Conservation (phyloP, 1,284 basidiomycete species). For the Sanghuangporus sanghuang region DNA sequence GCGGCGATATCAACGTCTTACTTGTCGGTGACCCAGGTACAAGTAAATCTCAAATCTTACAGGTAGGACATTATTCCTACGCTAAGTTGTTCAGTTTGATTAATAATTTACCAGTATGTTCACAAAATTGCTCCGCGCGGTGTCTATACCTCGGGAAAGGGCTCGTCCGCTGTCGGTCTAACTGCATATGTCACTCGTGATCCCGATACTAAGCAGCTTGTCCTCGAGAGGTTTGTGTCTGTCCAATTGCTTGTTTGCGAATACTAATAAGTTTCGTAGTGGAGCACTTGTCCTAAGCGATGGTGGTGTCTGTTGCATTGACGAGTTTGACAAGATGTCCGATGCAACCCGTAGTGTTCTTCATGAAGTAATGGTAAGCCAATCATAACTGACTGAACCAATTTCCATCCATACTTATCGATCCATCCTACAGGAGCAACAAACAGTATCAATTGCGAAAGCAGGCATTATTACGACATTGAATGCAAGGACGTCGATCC, state of each 20-base stretch:
- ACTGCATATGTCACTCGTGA: constrained; percentile 98
- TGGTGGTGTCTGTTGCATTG: constrained; percentile 98
- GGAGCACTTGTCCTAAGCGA: constrained; percentile 96
- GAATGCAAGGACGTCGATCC: constrained; percentile 94
- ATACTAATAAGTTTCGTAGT: constrained; percentile 36
- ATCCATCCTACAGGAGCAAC: constrained; percentile 75
- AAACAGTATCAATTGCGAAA: constrained; percentile 99
- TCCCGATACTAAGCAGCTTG: constrained; percentile 96
- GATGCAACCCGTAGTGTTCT: constrained; percentile 94
- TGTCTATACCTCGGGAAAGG: constrained; percentile 95
- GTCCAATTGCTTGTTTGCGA: neutral
- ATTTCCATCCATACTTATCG: neutral
- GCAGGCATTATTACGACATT: constrained; percentile 98
- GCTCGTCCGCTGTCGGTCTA: constrained; percentile 96
- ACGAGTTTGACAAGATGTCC: constrained; percentile 99
- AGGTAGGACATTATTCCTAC: constrained; percentile 44
- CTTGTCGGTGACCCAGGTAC: constrained; percentile 98
- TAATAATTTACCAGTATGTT: constrained; percentile 66
- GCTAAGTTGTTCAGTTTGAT: neutral
- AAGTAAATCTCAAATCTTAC: constrained; percentile 92
- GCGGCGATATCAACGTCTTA: constrained; percentile 96
- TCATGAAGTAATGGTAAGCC: constrained; percentile 95
- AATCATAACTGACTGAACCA: neutral
- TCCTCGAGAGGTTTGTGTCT: constrained; percentile 76
- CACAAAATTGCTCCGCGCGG: constrained; percentile 98